These are phyloP conservation scores for Phytophthora nicotianae DNA, from an alignment of 352 stramenopile genomes.

Conservation along the genomic window DNA sequence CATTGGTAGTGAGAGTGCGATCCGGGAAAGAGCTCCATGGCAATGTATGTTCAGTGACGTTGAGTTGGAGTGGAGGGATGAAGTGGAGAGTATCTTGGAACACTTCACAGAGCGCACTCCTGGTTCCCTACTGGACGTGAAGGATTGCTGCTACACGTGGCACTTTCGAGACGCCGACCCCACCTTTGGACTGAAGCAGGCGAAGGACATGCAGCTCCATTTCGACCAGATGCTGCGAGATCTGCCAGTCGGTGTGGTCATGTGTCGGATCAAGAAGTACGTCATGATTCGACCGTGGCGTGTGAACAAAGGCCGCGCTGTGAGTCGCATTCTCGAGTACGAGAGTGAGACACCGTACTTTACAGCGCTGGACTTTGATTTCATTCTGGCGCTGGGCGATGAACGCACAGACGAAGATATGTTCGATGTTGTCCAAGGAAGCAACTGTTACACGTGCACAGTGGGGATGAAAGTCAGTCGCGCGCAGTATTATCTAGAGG, in stretches of 20 bases:
- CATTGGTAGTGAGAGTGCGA: conserved; percentile 14
- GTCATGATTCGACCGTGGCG: conserved; percentile 86
- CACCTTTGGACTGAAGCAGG: conserved; percentile 85
- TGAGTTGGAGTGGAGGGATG: conserved; percentile 75
- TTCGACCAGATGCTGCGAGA: conserved; percentile 91
- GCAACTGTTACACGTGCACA: conserved; percentile 89
- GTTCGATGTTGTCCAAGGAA: conserved; percentile 90
- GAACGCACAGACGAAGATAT: conserved; percentile 91
- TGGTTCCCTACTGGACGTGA: conserved; percentile 83
- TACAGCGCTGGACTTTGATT: conserved; percentile 80
- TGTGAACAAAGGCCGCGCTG: conserved; percentile 87
- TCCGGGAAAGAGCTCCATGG: conserved; percentile 55
- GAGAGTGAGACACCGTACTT: conserved; percentile 80
- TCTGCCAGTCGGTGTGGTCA: conserved; percentile 82
- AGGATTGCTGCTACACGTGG: conserved; percentile 89
- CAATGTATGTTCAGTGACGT: conserved; percentile 86
- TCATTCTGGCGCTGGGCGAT: conserved; percentile 86
- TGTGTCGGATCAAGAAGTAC: conserved; percentile 91
- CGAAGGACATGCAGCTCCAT: conserved; percentile 89
- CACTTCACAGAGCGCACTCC: conserved; percentile 89
- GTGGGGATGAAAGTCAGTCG: conserved; percentile 89
- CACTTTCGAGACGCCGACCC: conserved; percentile 88
- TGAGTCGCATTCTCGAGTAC: conserved; percentile 86
- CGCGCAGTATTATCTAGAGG: conserved; percentile 84
- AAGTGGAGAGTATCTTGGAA: conserved; percentile 86